A percentile compares a stretch with the other conserved stretches of the same genome.
Conservation (phyloP, 1,284 basidiomycete genomes). For the Chondrostereum purpureum region DNA sequence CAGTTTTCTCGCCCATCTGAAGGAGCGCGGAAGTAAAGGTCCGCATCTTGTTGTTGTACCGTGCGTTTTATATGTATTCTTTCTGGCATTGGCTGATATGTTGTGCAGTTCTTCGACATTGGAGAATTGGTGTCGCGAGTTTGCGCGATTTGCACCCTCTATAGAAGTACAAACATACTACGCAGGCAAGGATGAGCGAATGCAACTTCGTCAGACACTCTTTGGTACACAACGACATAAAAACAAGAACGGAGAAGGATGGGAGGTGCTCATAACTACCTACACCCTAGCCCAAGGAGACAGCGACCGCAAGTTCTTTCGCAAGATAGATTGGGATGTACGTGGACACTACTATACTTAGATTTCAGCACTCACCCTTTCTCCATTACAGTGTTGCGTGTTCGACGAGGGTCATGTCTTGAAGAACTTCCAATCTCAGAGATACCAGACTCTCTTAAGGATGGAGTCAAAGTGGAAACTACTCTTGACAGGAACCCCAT, state of each 20-base stretch:
- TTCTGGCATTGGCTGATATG: conserved; percentile 6
- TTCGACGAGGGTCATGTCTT: conserved; percentile 96
- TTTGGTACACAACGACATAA: conserved; percentile 45
- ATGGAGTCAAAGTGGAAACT: conserved; percentile 87
- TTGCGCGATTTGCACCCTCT: conserved; percentile 82
- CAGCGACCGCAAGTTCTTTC: conserved; percentile 89
- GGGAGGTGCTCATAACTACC: conserved; percentile 94
- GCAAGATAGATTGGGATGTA: conserved; percentile 87
- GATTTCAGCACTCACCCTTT: conserved; percentile 5
- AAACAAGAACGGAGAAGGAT: conserved; percentile 47
- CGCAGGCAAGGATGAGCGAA: conserved; percentile 86
- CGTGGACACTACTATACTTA: conserved; percentile 24
- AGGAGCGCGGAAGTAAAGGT: conserved; percentile 69
- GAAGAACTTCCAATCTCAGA: conserved; percentile 95
- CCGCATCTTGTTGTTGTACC: conserved; percentile 95
- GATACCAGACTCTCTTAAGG: conserved; percentile 84
- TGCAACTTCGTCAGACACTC: conserved; percentile 66
- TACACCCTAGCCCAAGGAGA: conserved; percentile 92
- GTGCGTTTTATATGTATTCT: conserved; percentile 52
- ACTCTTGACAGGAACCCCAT: conserved; percentile 91
- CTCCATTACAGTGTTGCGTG: conserved; percentile 64
- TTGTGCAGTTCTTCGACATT: conserved; percentile 80
- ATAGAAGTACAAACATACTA: conserved; percentile 93
- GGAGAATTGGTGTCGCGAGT: conserved; percentile 98
- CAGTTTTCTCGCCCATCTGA: conserved; percentile 88